Conservation (phyloP, 2,329 filamentous ascomycete genomes). For the Acephala macrosclerotiorum region DNA sequence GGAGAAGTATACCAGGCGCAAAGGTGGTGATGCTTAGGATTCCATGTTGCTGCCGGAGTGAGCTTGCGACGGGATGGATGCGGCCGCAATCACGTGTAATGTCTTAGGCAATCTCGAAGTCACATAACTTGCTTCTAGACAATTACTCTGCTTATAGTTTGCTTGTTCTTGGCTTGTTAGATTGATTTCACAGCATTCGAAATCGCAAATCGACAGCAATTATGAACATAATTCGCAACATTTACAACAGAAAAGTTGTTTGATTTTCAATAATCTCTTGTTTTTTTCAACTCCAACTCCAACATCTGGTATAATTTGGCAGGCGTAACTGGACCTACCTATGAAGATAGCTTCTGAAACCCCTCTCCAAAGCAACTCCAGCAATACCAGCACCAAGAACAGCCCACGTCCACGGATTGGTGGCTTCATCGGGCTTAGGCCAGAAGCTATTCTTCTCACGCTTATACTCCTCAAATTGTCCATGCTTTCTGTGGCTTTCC, state of each 20-base stretch:
- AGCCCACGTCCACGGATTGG: conserved; percentile 23
- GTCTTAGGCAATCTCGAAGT: too few species aligned
- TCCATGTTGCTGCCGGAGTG: not conserved
- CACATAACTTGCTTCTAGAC: too few species aligned
- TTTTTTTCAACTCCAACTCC: not conserved
- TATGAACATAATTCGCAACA: too few species aligned
- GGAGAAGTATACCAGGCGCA: not conserved
- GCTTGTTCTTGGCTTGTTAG: too few species aligned
- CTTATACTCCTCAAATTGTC: conserved; percentile 18
- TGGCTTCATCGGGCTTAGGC: conserved; percentile 16
- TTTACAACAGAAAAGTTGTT: too few species aligned
- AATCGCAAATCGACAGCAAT: too few species aligned
- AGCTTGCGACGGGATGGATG: not conserved
- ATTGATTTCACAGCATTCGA: too few species aligned
- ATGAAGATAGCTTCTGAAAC: conserved; percentile 11
- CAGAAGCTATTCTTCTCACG: conserved; percentile 26
- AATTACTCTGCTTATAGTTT: too few species aligned
- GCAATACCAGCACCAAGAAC: conserved; percentile 11
- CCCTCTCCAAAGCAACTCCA: conserved; percentile 15
- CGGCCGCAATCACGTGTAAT: not conserved
- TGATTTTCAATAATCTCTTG: too few species aligned
- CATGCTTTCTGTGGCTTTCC: conserved; percentile 11
- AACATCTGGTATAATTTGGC: too few species aligned
- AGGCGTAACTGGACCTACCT: not conserved
- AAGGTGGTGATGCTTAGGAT: not conserved